These are phyloP conservation scores for Cordyceps tenuipes DNA, from an alignment of 2,329 filamentous ascomycete species.

Conservation along the genomic window DNA sequence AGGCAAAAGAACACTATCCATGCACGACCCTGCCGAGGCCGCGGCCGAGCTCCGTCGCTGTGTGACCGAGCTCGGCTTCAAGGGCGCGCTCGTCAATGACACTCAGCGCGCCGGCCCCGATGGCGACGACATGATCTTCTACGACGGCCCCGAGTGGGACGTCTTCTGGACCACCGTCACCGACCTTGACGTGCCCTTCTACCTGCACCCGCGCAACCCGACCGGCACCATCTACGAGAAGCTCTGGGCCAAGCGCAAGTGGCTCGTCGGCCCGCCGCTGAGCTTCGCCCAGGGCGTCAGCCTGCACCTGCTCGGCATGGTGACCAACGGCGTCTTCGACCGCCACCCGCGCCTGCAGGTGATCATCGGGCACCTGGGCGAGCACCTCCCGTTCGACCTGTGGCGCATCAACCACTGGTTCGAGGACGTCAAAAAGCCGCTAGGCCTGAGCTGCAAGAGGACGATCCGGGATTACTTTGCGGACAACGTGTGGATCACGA, in stretches of 20 bases:
- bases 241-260: constrained; percentile 50
- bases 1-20: constrained; percentile 32
- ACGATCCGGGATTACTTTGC: constrained; percentile 45
- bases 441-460: constrained; percentile 39
- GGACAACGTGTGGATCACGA: constrained; percentile 49
- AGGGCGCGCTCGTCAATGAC: constrained; percentile 54
- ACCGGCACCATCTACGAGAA: constrained; percentile 48
- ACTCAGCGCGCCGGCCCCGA: constrained; percentile 49
- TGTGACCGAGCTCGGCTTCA: constrained; percentile 51
- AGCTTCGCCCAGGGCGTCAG: constrained; percentile 51
- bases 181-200: constrained; percentile 56
- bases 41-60: constrained; percentile 42
- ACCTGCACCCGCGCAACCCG: constrained; percentile 53
- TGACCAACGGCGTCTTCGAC: constrained; percentile 43
- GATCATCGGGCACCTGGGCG: constrained; percentile 40
- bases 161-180: constrained; percentile 50
- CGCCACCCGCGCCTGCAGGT: constrained; percentile 32
- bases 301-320: constrained; percentile 46
- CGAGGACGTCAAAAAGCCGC: constrained; percentile 45
- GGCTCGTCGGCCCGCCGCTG: constrained; percentile 51
- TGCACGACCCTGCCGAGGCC: constrained; percentile 45
- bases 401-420: constrained; percentile 48
- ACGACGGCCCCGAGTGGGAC: constrained; percentile 53
- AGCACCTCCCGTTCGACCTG: constrained; percentile 41
- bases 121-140: constrained; percentile 55